Base-by-base conservation (phyloP, 208 protist genomes). In the Trypanosoma lewisi region DNA sequence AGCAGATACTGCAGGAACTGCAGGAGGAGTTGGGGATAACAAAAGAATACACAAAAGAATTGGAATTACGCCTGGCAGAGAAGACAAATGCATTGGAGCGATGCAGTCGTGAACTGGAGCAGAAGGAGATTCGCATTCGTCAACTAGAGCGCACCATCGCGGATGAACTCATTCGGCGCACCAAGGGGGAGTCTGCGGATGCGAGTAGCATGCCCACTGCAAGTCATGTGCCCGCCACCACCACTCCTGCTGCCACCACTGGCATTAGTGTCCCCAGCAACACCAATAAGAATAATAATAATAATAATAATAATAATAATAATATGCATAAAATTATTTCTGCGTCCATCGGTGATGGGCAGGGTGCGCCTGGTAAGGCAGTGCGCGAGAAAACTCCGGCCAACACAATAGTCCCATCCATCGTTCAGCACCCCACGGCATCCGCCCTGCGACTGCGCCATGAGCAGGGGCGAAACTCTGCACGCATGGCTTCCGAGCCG, bases 141-240 rank as follows among this genome's bases (percentile, higher is more conserved):
- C 73, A 90, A 64, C 71, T 94, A 21, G 82, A 94, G 47, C 76
- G 85, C 60, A 85, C 79, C n/a, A 78, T 94, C 6, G 88, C 77
- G 1, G 82, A 94, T 47, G 74, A 83, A 47, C 37, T 92, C 11
- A 76, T 94, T 14, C 50, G 50, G 4, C 71, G 69, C 23, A 42
- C 28, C 23, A 44, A 61, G 28, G 23, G 49, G 28, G 51, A 56
- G n/a, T 1, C 11, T 23, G 21, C 33, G 17, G 17, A 52, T 12
- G 41, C 0, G 11, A 44, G 25, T 30, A 34, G 37, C 3, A 25
- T 23, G 6, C 2, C 21, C 8, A 25, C 14, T 25, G 39, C 5
- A 6, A n/a, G n/a, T n/a, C n/a, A n/a, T n/a, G n/a, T n/a, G n/a
- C n/a, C n/a, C n/a, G n/a, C n/a, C n/a, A 19, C 45, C 45, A 28